Percentiles rank a stretch among this genome's conserved stretches.
phyloP scores from a whole-genome alignment of 305 asterid species.

The Lippia alba region DNA sequence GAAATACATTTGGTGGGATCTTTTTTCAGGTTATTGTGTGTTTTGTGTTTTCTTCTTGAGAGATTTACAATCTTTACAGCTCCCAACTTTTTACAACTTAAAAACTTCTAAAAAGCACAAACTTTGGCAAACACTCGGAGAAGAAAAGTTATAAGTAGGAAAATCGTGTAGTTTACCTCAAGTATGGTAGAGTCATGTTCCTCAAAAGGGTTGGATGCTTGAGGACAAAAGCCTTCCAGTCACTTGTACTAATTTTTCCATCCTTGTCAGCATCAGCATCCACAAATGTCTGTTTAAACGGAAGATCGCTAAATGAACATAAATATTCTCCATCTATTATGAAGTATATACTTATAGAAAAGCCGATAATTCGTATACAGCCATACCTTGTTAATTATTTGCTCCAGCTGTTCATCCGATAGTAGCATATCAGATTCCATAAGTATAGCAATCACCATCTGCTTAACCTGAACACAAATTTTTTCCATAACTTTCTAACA shows the following conservation, averaged over 20 bases:
- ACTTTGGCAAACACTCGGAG: background rate
- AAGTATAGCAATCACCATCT: constrained; percentile 85
- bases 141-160: background rate
- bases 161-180: constrained; percentile 33
- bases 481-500: constrained; percentile 4
- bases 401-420: constrained; percentile 76
- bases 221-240: constrained; percentile 66
- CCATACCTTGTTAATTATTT: constrained; percentile 72
- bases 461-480: constrained; percentile 61
- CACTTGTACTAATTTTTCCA: constrained; percentile 67
- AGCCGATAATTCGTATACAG: background rate
- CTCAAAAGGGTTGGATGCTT: constrained; percentile 54
- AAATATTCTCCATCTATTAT: background rate
- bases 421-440: constrained; percentile 70
- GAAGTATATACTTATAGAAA: background rate
- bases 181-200: constrained; percentile 52
- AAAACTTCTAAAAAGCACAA: too few relatives aligned
- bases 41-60: too few relatives aligned
- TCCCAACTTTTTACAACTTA: too few relatives aligned
- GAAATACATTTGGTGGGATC: too few relatives aligned
- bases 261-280: constrained; percentile 78
- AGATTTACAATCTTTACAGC: too few relatives aligned
- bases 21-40: too few relatives aligned
- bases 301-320: constrained; percentile 11
- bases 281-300: constrained; percentile 60